Evolutionary conservation across 371 early-diverging fungal genomes (phyloP), one percentile per base, ranked within the genome.

Genomic region (Mortierella sp.): DNA sequence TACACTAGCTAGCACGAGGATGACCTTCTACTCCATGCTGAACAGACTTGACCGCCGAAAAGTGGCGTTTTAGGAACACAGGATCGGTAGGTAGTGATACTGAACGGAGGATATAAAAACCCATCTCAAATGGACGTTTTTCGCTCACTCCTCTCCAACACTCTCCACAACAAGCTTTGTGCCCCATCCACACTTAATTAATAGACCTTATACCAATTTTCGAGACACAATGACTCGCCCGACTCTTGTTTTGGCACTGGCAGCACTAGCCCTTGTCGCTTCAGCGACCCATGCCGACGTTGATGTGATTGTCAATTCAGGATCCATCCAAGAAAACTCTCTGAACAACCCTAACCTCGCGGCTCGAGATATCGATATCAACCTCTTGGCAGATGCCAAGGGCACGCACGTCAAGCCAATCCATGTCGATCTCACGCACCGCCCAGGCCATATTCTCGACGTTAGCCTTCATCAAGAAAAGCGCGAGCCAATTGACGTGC

Each of bases 261-360:
- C 71, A 46, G 57, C 76, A 5, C 65, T 71, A n/a, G 72, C 68
- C 25, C 52, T 75, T 21, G 64, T 60, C 15, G 72, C 76, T 25
- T 52, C 67, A 26, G 52, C 37, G 5, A 37, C 67, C 5, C 67
- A 48, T 1, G 15, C 56, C 48, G 30, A 28, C 45, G 30, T 19
- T 37, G 62, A 62, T 19, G 25, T 23, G 44, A n/a, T 46, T 12
- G 51, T 19, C 57, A 11, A 43, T 15, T 56, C 37, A 0, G 52
- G 46, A 16, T 6, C 19, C 7, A 25, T 26, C 6, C 21, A 44
- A 16, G 45, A 37, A 1, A 60, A 67, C 28, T 7, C 46, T 43
- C 2, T 72, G 37, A 62, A 55, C 53, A 48, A 52, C 16, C 16
- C 67, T 18, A 18, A 14, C 7, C 52, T 72, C 19, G 66, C 67